Conservation (phyloP, 2,329 filamentous ascomycete species). For the Alternaria burnsii region DNA sequence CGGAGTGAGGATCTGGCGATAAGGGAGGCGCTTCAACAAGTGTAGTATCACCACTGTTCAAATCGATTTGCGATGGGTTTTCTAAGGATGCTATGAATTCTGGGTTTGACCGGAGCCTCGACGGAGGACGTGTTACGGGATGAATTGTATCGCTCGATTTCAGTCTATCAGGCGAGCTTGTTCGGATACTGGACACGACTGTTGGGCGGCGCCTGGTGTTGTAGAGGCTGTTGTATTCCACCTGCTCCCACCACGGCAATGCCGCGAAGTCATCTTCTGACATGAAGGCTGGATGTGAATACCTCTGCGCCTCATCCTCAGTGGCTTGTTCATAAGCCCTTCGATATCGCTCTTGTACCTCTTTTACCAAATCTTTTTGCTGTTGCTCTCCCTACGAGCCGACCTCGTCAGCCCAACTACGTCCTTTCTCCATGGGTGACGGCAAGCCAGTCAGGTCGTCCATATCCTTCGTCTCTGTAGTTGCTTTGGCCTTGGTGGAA, state of each 20-base stretch:
- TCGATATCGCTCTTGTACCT: not conserved
- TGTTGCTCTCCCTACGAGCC: slow-evolving; percentile 33
- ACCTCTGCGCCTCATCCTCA: not conserved
- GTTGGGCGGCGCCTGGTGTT: not conserved
- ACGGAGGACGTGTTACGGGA: not conserved
- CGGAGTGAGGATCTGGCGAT: not conserved
- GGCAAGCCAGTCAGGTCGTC: slow-evolving; percentile 43
- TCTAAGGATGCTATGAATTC: not conserved
- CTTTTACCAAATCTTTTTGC: not conserved
- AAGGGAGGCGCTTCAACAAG: not conserved
- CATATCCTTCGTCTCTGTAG: slow-evolving; percentile 29
- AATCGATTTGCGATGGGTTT: not conserved
- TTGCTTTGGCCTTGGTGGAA: slow-evolving; percentile 27
- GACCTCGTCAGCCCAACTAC: slow-evolving; percentile 58
- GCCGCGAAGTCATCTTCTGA: slow-evolving; percentile 7
- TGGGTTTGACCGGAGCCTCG: not conserved
- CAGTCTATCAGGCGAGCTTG: not conserved
- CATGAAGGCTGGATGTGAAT: slow-evolving; percentile 3
- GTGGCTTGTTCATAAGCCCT: not conserved
- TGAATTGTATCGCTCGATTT: not conserved
- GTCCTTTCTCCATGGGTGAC: slow-evolving; percentile 41
- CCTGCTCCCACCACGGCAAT: slow-evolving; percentile 8
- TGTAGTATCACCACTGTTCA: not conserved
- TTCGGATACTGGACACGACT: not conserved
- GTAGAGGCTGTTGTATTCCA: slow-evolving; percentile 3